These are phyloP conservation scores for Suillus cothurnatus DNA, from an alignment of 768 basidiomycete species.

Conservation along the genomic window DNA sequence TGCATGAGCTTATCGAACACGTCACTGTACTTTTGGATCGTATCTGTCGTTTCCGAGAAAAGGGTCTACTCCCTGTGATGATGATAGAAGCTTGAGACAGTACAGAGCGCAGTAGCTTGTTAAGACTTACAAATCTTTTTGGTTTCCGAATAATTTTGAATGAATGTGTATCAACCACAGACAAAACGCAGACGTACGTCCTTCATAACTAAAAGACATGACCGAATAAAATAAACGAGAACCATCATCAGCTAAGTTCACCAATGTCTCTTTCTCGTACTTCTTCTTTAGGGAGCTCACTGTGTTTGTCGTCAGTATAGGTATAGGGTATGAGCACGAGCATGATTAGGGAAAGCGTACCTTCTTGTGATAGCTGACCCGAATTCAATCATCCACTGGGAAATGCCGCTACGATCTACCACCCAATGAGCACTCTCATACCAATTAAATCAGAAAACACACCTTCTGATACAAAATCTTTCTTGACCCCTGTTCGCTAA, in stretches of 20 bases:
- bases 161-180: background rate
- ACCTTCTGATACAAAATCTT: conserved; percentile 84
- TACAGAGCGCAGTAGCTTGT: too few species aligned
- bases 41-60: too few species aligned
- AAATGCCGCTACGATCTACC: conserved; percentile 75
- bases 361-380: conserved; percentile 85
- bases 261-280: conserved; percentile 70
- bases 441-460: conserved; percentile 12
- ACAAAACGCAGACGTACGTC: background rate
- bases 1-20: too few species aligned
- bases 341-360: conserved; percentile 48
- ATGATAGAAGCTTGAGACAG: too few species aligned
- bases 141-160: too few species aligned
- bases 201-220: background rate
- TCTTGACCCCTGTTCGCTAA: conserved; percentile 80
- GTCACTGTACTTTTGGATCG: too few species aligned
- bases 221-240: background rate
- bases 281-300: conserved; percentile 88
- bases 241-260: conserved; percentile 29
- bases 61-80: too few species aligned
- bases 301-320: conserved; percentile 25
- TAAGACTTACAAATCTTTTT: too few species aligned
- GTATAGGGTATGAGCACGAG: background rate
- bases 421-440: background rate
- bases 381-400: conserved; percentile 86